Evolutionary conservation across 2,329 filamentous ascomycete genomes (phyloP).

Genomic region (Tolypocladium capitatum): DNA sequence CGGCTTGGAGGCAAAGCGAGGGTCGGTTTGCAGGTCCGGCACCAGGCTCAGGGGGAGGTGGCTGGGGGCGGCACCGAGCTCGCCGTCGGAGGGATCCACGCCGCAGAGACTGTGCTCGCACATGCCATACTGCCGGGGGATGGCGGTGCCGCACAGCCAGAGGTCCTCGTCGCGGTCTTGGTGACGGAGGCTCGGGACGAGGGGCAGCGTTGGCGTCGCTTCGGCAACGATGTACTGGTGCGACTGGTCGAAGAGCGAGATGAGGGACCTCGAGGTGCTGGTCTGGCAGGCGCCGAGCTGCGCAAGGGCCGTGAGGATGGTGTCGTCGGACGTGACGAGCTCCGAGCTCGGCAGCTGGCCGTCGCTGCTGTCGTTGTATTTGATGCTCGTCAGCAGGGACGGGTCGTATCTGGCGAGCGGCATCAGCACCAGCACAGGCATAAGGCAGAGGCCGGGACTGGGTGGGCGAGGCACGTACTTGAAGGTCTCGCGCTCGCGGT

Average conservation of each 20-base stretch:
- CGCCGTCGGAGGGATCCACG: background rate
- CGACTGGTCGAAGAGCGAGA: constrained; percentile 37
- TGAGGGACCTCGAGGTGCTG: constrained; percentile 26
- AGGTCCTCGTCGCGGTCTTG: constrained; percentile 7
- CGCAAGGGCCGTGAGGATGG: constrained; percentile 33
- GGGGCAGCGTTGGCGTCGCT: constrained; percentile 26
- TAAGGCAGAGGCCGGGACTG: too few species aligned
- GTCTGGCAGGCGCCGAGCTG: constrained; percentile 33
- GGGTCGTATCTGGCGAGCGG: constrained; percentile 4
- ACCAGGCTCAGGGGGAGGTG: constrained; percentile 20
- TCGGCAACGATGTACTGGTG: constrained; percentile 38
- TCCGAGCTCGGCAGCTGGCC: constrained; percentile 9
- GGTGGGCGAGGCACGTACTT: constrained; percentile 11
- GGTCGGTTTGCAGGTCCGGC: constrained; percentile 18
- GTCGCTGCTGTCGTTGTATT: constrained; percentile 12
- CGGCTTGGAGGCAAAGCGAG: constrained; percentile 14
- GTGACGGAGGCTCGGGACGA: constrained; percentile 12
- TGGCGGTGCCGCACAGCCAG: constrained; percentile 17
- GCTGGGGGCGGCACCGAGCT: background rate
- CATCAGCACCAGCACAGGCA: background rate
- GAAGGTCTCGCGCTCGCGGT: constrained; percentile 18
- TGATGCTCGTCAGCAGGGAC: constrained; percentile 4
- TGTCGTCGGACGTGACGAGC: constrained; percentile 19
- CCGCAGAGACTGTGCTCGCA: constrained; percentile 16
- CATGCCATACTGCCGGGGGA: constrained; percentile 14